Base-by-base conservation (phyloP, 306 rosid species). In the Lathyrus sativus region DNA sequence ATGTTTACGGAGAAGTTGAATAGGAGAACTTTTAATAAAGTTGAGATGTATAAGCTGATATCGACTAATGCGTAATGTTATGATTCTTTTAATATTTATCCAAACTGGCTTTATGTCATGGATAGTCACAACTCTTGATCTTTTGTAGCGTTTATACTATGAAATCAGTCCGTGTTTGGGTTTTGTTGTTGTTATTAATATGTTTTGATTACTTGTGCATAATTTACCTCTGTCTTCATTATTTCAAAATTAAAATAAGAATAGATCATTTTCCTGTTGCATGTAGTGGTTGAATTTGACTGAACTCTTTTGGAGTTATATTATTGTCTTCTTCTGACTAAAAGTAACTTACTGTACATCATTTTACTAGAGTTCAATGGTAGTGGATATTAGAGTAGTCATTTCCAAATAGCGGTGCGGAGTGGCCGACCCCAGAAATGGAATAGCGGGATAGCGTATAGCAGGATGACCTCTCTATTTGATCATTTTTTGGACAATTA, bases 81-180 rank as follows among this genome's bases (percentile, higher is more conserved):
- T 10, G 5, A 29, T 56, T 56, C 62, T 26, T 11, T 37, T 37
- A 38, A 10, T 61, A 37, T 61, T 11, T 38, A 15, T 61, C 50
- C 33, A 11, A 61, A 11, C 50, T 17, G 50, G 10, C 11, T 39
- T 39, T 39, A n/a, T 54, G 54, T 41, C 68, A 38, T 45, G 63
- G 59, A 64, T 66, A 70, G 41, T 49, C 22, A 18, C 44, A 60
- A 62, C 22, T 17, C 73, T 63, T 69, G 69, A 19, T 62, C 33
- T 68, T 48, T 19, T 62, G 43, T 33, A 55, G 76, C 43, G 62
- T 44, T 31, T 62, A 18, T 18, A 45, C 22, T 43, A 62, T 56
- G 65, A 18, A 63, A 26, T 46, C 51, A 57, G 14, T 69, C 53
- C 15, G 37, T 48, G 22, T 49, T 73, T 69, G 51, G 19, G 65